Base-by-base conservation (phyloP, 139 green algal genomes). In the Pseudopediastrum boryanum region DNA sequence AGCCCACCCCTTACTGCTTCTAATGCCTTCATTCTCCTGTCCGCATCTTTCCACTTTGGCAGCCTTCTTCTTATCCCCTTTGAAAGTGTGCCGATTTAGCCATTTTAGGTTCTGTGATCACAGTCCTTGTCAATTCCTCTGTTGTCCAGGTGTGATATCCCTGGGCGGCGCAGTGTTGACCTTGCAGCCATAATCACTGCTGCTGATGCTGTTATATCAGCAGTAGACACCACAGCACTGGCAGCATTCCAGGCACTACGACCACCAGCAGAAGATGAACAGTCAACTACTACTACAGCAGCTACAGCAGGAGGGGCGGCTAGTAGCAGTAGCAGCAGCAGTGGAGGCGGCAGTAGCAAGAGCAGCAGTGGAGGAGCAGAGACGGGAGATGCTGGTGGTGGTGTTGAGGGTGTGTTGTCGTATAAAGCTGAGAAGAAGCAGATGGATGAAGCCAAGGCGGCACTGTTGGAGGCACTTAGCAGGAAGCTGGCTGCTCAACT, bases 391-490 rank as follows among this genome's bases (percentile, higher is more conserved):
- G 2, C 64, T 33, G 31, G 19, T 41, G 9, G 33, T 43, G 36
- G 51, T 54, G 25, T n/a, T 12, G 62, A 36, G 23, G 23, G 33
- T 44, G 25, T 72, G 83, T 65, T 82, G 65, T 39, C 50, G 54
- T 81, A 87, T 16, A 74, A 82, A 52, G 4, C 38, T 8, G 21
- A 69, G 29, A 87, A 86, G 79, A 84, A 76, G 48, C 82, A 89
- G 2, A 86, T 86, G 78, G 89, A 94, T 12, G 83, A 89, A 52
- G 51, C 77, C 9, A 91, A 91, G 74, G 44, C 76, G 0, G 93
- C 89, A 2, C 70, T 97, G 46, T 43, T 93, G 8, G 90, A 95
- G 19, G 93, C 90, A 0, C 85, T 97, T 44, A 38, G 68, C 0
- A 46, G 67, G 0, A 92, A 93, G 73, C 82, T 79, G 10, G 29